Evolutionary conservation across 495 filamentous ascomycete genomes (phyloP).

Genomic region (Lepidopterella palustris): DNA sequence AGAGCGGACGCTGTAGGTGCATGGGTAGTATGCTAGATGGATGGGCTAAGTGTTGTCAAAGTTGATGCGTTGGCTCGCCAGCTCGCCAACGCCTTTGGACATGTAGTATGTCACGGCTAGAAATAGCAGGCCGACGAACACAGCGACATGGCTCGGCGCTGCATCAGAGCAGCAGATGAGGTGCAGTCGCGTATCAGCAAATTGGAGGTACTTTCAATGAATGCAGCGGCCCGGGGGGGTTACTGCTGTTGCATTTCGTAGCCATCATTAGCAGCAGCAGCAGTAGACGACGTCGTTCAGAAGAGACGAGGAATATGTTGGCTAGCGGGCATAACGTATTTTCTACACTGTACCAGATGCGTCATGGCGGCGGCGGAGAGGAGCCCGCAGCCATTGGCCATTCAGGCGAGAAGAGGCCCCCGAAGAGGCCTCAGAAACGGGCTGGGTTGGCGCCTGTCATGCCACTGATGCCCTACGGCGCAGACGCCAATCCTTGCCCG

Average conservation of each 20-base stretch:
- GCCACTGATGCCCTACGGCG: slow-evolving; percentile 18
- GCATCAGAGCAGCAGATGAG: neutral
- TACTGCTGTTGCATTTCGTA: neutral
- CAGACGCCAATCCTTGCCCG: slow-evolving; percentile 10
- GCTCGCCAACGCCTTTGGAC: slow-evolving; percentile 25
- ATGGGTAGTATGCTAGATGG: slow-evolving; percentile 30
- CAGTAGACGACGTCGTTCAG: neutral
- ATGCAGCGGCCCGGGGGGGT: neutral
- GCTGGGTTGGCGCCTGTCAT: neutral
- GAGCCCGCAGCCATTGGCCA: slow-evolving; percentile 12
- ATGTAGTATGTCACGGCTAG: slow-evolving; percentile 27
- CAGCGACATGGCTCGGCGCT: slow-evolving; percentile 7
- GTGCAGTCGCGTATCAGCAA: neutral
- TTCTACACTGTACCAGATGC: neutral
- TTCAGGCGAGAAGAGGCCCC: slow-evolving; percentile 11
- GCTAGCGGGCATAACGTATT: neutral
- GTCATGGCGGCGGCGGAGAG: slow-evolving; percentile 1
- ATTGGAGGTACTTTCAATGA: neutral
- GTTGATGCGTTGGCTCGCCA: slow-evolving; percentile 32
- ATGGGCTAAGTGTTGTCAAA: slow-evolving; percentile 32
- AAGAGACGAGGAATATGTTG: neutral
- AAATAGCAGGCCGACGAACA: slow-evolving; percentile 26
- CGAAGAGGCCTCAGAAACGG: neutral
- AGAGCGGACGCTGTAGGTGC: slow-evolving; percentile 27
- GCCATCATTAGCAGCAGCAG: neutral